Conservation (phyloP, 73 alveolate genomes). For the Diophrys sp. region DNA sequence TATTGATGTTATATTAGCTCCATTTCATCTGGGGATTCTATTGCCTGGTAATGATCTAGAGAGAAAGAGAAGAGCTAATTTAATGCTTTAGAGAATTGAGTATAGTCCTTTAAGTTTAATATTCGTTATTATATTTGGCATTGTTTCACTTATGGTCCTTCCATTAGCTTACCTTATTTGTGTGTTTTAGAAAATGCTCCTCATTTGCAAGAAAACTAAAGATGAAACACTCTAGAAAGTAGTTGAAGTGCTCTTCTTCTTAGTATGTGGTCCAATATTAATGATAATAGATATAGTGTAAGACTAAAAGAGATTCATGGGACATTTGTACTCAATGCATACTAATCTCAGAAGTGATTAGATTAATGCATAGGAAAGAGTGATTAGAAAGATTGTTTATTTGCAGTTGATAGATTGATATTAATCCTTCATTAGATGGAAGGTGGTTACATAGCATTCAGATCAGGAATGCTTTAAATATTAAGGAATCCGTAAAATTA, state of each 20-base stretch:
- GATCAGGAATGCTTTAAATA: no score
- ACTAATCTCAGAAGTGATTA: no score
- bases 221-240: not conserved
- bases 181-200: not conserved
- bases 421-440: no score
- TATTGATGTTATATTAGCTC: not conserved
- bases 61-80: not conserved
- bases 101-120: not conserved
- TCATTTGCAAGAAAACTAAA: constrained; percentile 1
- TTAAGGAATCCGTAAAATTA: no score
- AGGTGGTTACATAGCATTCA: no score
- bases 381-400: no score
- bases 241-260: not conserved
- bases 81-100: not conserved
- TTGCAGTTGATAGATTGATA: no score
- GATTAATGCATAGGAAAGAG: no score
- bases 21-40: not conserved
- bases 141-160: not conserved
- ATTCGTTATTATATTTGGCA: not conserved
- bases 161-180: constrained; percentile 3
- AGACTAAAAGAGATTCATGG: not conserved
- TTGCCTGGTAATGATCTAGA: not conserved
- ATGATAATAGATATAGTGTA: not conserved
- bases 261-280: not conserved
- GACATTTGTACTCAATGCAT: not conserved